phyloP scores from a whole-genome alignment of 1,139 yeast genomes.

The Geotrichum candidum region DNA sequence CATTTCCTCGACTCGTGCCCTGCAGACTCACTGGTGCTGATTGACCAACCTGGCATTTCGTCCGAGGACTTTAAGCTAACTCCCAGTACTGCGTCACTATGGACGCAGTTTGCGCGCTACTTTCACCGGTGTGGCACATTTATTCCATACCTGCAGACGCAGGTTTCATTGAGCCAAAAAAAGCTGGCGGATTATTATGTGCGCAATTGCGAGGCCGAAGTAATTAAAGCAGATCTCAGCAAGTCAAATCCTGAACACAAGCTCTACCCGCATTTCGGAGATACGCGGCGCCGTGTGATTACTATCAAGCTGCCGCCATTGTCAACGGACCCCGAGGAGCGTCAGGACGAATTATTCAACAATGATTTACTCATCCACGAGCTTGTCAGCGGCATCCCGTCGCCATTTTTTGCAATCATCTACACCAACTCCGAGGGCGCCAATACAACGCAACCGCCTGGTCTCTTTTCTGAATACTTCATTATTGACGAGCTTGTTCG shows the following conservation, averaged over 20 bases:
- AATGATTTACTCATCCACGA: slow-evolving; percentile 47
- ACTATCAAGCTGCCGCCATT: slow-evolving; percentile 40
- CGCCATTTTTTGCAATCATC: slow-evolving; percentile 30
- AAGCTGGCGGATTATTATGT: slow-evolving; percentile 38
- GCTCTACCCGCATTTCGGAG: slow-evolving; percentile 44
- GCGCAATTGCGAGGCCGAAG: slow-evolving; percentile 29
- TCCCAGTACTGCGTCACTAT: slow-evolving; percentile 31
- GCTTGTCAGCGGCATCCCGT: slow-evolving; percentile 26
- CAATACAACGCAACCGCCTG: slow-evolving; percentile 6
- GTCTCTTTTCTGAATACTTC: slow-evolving; percentile 19
- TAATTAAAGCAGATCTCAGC: slow-evolving; percentile 20
- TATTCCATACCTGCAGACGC: slow-evolving; percentile 53
- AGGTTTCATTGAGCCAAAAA: slow-evolving; percentile 44
- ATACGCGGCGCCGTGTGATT: slow-evolving; percentile 56
- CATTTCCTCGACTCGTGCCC: slow-evolving; percentile 54
- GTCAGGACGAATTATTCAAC: slow-evolving; percentile 34
- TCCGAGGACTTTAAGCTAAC: slow-evolving; percentile 47
- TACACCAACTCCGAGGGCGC: slow-evolving; percentile 21
- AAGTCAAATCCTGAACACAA: slow-evolving; percentile 32
- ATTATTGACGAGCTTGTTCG: slow-evolving; percentile 29
- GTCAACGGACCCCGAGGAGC: slow-evolving; percentile 23
- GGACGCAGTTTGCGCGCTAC: slow-evolving; percentile 52
- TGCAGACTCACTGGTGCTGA: slow-evolving; percentile 61
- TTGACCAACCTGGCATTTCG: slow-evolving; percentile 64
- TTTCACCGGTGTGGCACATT: slow-evolving; percentile 57